Evolutionary conservation across 1,139 yeast species (phyloP).

Genomic region (Candida albicans): DNA sequence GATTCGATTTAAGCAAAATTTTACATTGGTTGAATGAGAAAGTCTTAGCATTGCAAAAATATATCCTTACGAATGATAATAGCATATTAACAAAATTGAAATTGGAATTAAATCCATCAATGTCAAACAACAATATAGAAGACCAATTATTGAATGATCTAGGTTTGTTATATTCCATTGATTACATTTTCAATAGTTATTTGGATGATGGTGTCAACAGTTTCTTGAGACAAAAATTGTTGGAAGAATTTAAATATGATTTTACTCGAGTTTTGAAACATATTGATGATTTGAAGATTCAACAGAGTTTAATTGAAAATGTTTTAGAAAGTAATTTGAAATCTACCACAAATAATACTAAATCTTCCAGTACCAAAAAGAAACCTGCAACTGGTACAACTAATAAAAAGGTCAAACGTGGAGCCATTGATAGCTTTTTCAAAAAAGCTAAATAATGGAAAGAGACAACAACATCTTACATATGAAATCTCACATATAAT

Average conservation of each 20-base stretch:
- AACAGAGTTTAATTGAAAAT: constrained; percentile 28
- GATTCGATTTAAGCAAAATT: constrained; percentile 36
- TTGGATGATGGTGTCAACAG: constrained; percentile 6
- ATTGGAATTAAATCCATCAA: constrained; percentile 23
- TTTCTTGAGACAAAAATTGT: constrained; percentile 17
- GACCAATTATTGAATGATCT: constrained; percentile 26
- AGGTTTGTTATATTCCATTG: constrained; percentile 26
- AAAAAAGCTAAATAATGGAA: constrained; percentile 26
- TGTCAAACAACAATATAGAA: constrained; percentile 23
- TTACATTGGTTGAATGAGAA: constrained; percentile 30
- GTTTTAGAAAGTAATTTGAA: constrained; percentile 14
- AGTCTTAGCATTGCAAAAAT: constrained; percentile 25
- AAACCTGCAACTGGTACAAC: constrained; percentile 19
- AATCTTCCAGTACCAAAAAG: constrained; percentile 5
- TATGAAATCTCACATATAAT: not conserved
- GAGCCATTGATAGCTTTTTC: constrained; percentile 66
- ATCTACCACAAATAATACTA: constrained; percentile 16
- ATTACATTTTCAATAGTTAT: constrained; percentile 28
- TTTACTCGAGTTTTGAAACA: constrained; percentile 34
- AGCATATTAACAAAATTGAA: constrained; percentile 14
- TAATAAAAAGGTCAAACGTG: constrained; percentile 35
- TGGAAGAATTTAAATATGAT: constrained; percentile 18
- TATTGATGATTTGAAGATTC: constrained; percentile 24
- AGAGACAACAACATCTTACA: not conserved
- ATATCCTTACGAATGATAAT: constrained; percentile 19